Conservation (phyloP, 2,329 filamentous ascomycete species). For the Thelonectria olida region DNA sequence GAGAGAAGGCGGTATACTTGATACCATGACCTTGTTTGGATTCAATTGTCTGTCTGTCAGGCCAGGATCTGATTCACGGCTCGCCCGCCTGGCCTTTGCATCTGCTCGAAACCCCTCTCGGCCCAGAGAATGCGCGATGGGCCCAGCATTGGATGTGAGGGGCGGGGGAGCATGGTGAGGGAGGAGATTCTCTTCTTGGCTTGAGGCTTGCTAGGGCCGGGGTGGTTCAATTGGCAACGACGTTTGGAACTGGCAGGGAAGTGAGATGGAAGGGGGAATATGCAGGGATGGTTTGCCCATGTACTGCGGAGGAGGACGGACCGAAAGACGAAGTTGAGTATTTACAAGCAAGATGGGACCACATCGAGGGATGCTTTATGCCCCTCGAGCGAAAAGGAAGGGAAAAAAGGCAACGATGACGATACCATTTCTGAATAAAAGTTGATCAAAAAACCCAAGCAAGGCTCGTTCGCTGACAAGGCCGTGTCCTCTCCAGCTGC, state of each 20-base stretch:
- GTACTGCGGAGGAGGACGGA: background rate
- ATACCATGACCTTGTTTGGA: slow-evolving; percentile 7
- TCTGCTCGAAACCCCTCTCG: slow-evolving; percentile 3
- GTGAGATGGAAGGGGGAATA: slow-evolving; percentile 9
- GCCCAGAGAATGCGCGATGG: slow-evolving; percentile 4
- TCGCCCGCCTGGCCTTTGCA: slow-evolving; percentile 9
- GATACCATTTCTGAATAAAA: slow-evolving; percentile 11
- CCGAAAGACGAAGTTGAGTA: slow-evolving; percentile 3
- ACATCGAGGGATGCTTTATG: background rate
- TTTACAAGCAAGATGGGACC: slow-evolving; percentile 4
- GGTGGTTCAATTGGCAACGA: slow-evolving; percentile 21
- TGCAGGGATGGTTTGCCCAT: slow-evolving; percentile 11
- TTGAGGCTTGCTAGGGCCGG: slow-evolving; percentile 21
- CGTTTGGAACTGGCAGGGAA: slow-evolving; percentile 24
- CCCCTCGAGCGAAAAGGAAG: background rate
- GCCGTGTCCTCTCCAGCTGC: too few relatives aligned
- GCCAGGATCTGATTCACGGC: slow-evolving; percentile 13
- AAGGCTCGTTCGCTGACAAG: too few relatives aligned
- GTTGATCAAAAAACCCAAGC: background rate
- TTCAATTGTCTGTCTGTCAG: slow-evolving; percentile 5
- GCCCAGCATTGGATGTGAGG: background rate
- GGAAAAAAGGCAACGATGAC: slow-evolving; percentile 8
- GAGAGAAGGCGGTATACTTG: slow-evolving; percentile 6
- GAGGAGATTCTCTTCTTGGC: slow-evolving; percentile 21
- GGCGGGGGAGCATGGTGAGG: slow-evolving; percentile 8